Percentiles rank a stretch among this genome's conserved stretches.
Conservation (phyloP, 257 asterid genomes). For the Solanum pimpinellifolium region DNA sequence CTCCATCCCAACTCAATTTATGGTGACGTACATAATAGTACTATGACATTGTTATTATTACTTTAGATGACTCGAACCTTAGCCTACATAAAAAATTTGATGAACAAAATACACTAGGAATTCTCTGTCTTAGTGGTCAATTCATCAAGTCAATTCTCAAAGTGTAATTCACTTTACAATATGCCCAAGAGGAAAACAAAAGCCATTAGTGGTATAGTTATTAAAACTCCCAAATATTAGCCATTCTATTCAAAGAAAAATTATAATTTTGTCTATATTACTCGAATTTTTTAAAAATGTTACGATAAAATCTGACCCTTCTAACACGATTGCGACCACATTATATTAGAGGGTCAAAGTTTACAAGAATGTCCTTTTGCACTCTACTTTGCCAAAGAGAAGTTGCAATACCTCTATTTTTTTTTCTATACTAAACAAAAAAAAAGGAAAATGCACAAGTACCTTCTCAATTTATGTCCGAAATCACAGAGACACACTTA, state of each 20-base stretch:
- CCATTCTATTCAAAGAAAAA: neutral
- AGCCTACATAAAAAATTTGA: neutral
- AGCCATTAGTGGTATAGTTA: neutral
- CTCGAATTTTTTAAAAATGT: neutral
- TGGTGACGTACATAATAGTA: neutral
- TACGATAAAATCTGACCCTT: neutral
- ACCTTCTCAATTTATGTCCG: fast-evolving
- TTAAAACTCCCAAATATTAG: neutral
- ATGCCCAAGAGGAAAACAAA: neutral
- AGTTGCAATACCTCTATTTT: neutral
- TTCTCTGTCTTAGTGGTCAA: neutral
- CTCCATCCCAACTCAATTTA: neutral
- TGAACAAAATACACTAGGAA: neutral
- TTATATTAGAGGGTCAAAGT: neutral
- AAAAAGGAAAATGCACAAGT: neutral
- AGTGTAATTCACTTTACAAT: neutral
- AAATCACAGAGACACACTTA: no score
- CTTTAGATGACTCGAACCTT: neutral
- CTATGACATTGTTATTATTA: neutral
- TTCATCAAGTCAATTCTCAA: neutral
- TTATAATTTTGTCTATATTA: neutral
- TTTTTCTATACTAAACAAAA: neutral
- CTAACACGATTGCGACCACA: neutral
- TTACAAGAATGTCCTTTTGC: neutral
- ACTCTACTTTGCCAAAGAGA: neutral